Base-by-base conservation (phyloP, 106 monocot species). In the Apostasia ramifera region DNA sequence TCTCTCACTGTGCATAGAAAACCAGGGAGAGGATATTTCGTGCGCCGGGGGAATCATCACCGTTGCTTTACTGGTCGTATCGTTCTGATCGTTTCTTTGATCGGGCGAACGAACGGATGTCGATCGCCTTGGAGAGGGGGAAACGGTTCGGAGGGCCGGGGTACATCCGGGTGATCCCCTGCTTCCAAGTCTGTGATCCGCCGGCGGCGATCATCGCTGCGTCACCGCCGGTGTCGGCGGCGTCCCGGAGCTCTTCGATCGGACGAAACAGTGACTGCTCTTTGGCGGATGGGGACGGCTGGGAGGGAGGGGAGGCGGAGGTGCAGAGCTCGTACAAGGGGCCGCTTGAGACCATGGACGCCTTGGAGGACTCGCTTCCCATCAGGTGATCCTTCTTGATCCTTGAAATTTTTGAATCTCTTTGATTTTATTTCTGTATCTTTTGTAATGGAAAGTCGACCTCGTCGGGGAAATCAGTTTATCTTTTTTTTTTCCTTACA, bases 291-390 rank as follows among this genome's bases (percentile, higher is more conserved):
- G 56, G 47, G 44, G 80, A 75, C 45, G 82, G 64, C n/a, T 26
- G 26, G 26, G 26, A 77, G 57, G 67, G 81, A 65, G 48, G 76
- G 55, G 74, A 77, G 62, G 72, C 64, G 59, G 90, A 92, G 85
- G 91, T 91, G 57, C 72, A 87, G 88, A 92, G 92, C 80, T 39
- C 64, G 53, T 74, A 45, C 41, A 85, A 76, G 69, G 84, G 82
- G 2, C 82, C 92, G 39, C 70, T 92, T 13, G 88, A 92, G 50
- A 74, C 80, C 56, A 85, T 88, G 81, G 85, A 85, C 9, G 77
- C 78, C 2, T 73, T 92, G 12, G 82, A 88, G 73, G 88, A 85
- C 2, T 77, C 84, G 44, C 79, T 92, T 46, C 92, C 92, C 8
- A 70, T 81, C 13, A 92, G 80, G 85, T 88, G 39, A 39, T 53